Evolutionary conservation across 768 basidiomycete genomes (phyloP), one percentile per base, ranked within the genome.

Genomic region (Serendipita sp.): DNA sequence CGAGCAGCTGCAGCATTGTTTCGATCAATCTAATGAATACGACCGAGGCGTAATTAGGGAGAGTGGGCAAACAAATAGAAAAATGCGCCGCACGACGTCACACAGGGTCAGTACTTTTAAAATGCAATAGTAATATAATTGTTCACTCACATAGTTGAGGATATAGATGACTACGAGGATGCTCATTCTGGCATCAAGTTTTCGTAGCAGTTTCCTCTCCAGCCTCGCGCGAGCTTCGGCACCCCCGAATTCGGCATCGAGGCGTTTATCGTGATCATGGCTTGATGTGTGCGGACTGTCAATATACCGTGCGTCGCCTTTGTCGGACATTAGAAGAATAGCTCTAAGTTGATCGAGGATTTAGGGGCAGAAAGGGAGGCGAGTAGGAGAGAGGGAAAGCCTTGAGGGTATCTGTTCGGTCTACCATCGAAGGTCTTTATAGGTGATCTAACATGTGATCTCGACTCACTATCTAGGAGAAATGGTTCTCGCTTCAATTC

Each of bases 1-100:
- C 88, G 79, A 37, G 87, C 88, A 10, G 86, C 87, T 48, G 80
- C 76, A 38, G 79, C 85, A 69, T 87, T 87, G 69, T 87, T 88
- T 38, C 87, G 78, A 71, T 88, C 87, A 64, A 88, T 80, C 80
- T 86, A 41, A 41, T 41, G 38, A 13, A 41, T 34, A 91, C 76
- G 69, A 24, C 24, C 24, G 24, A 24, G 24, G 24, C 24, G 24
- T 24, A 24, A 24, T 24, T 24, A 24, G 24, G 24, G 24, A 24
- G 24, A 24, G 24, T 24, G 24, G 24, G 24, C 24, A 24, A 24
- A 24, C 24, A 24, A 24, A 24, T 24, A 24, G 24, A 24, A 24
- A 24, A 24, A 24, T 24, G 24, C 24, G 24, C 24, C 24, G 24
- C 24, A 24, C 24, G 24, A 24, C 24, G 24, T 24, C 24, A 24